phyloP scores from a whole-genome alignment of 306 rosid genomes.

The Castanea crenata region DNA sequence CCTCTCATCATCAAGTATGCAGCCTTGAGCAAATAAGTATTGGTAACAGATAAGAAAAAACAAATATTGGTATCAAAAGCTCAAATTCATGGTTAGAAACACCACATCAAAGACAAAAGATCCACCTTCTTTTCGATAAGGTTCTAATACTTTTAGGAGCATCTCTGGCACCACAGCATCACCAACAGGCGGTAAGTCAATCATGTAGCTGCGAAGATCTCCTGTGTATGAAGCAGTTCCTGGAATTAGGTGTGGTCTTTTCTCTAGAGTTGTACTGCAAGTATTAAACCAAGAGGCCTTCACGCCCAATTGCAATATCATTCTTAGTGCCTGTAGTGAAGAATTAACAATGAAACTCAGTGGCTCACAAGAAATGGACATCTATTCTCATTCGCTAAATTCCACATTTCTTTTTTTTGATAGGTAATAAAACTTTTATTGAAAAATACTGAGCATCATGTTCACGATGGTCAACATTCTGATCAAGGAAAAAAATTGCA shows the following conservation, averaged over 20 bases:
- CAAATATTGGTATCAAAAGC: slow-evolving; percentile 13
- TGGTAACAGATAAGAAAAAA: slow-evolving; percentile 25
- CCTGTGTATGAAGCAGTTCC: slow-evolving; percentile 61
- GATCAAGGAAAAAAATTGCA: not conserved
- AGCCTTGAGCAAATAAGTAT: slow-evolving; percentile 52
- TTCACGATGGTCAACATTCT: too few species aligned
- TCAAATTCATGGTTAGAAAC: slow-evolving; percentile 18
- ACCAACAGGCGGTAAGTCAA: slow-evolving; percentile 68
- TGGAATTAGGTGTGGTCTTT: slow-evolving; percentile 78
- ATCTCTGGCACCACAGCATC: slow-evolving; percentile 93
- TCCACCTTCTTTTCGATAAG: slow-evolving; percentile 86
- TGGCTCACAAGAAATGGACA: not conserved
- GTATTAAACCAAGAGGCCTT: slow-evolving; percentile 96
- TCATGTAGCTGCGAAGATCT: slow-evolving; percentile 87
- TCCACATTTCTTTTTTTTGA: not conserved
- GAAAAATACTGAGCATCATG: too few species aligned
- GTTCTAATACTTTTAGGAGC: slow-evolving; percentile 90
- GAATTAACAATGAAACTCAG: slow-evolving; percentile 18
- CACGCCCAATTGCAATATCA: slow-evolving; percentile 94
- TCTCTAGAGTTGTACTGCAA: slow-evolving; percentile 61
- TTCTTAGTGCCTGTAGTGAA: slow-evolving; percentile 73
- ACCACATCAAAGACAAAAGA: slow-evolving; percentile 20
- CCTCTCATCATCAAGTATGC: slow-evolving; percentile 87
- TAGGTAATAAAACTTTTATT: too few species aligned
- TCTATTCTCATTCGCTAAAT: not conserved